Conservation (phyloP, 2,329 filamentous ascomycete species). For the Neonectria magnoliae region DNA sequence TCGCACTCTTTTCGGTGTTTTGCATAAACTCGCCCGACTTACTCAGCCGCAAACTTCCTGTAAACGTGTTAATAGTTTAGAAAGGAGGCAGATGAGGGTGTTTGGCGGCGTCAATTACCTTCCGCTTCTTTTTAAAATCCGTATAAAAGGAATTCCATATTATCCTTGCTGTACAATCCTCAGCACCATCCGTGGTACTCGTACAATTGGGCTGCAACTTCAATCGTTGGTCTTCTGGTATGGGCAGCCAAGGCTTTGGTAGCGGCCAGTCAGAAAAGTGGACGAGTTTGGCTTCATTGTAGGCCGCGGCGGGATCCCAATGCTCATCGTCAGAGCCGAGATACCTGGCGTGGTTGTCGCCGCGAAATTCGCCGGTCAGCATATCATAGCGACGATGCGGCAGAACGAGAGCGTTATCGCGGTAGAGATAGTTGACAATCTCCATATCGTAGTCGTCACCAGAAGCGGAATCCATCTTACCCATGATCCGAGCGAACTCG, state of each 20-base stretch:
- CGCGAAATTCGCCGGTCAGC: slow-evolving; percentile 71
- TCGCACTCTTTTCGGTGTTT: too few species aligned
- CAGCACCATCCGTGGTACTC: slow-evolving; percentile 60
- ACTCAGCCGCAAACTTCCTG: background rate
- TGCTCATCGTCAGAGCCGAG: slow-evolving; percentile 54
- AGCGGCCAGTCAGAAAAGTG: slow-evolving; percentile 79
- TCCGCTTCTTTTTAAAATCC: slow-evolving; percentile 50
- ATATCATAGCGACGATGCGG: slow-evolving; percentile 72
- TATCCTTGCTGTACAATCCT: slow-evolving; percentile 47
- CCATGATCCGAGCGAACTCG: slow-evolving; percentile 56
- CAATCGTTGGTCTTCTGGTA: slow-evolving; percentile 10
- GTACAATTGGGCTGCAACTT: slow-evolving; percentile 45
- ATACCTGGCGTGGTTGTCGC: slow-evolving; percentile 57
- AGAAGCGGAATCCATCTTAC: slow-evolving; percentile 34
- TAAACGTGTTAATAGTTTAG: background rate
- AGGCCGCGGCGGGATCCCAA: slow-evolving; percentile 65
- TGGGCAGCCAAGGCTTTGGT: slow-evolving; percentile 65
- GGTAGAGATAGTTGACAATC: slow-evolving; percentile 71
- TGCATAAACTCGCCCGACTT: too few species aligned
- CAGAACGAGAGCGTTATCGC: slow-evolving; percentile 66
- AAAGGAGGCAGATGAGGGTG: background rate
- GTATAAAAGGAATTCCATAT: slow-evolving; percentile 56
- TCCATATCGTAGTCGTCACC: slow-evolving; percentile 71
- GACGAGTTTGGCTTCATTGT: slow-evolving; percentile 71
- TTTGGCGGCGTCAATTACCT: slow-evolving; percentile 14